Evolutionary conservation across 164 flowering plant species (phyloP).

Genomic region (Magnolia sinica): DNA sequence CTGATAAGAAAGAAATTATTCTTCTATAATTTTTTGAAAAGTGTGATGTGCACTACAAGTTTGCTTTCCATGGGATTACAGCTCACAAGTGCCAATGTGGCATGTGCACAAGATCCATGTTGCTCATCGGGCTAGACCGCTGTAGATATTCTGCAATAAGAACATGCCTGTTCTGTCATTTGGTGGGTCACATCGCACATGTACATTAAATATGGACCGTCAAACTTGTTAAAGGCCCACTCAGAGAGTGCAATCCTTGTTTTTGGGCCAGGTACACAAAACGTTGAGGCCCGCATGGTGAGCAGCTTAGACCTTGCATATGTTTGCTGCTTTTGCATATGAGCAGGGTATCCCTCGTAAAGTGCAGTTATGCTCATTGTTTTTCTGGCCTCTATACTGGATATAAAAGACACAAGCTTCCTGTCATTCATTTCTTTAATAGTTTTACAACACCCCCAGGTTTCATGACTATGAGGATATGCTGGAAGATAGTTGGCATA

Average conservation of each 20-base stretch:
- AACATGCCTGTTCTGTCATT: no score
- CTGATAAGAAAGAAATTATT: background rate
- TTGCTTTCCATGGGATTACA: background rate
- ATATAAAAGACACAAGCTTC: background rate
- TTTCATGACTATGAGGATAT: slow-evolving; percentile 90
- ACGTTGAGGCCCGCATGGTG: background rate
- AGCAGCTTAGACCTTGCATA: background rate
- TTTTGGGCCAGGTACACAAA: background rate
- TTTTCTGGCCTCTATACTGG: background rate
- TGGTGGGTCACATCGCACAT: background rate
- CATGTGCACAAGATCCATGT: background rate
- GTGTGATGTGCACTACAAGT: background rate
- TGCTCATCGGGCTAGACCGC: no score
- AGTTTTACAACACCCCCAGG: slow-evolving; percentile 37
- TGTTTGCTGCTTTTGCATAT: background rate
- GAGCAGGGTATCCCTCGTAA: background rate
- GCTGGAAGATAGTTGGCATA: slow-evolving; percentile 86
- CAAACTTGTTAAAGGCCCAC: background rate
- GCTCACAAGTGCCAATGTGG: background rate
- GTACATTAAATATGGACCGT: background rate
- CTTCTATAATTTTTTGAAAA: background rate
- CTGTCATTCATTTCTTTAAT: background rate
- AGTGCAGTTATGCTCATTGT: background rate
- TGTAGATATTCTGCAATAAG: no score
- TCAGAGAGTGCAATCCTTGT: background rate